Percentiles rank a stretch among this genome's conserved stretches.
phyloP scores from a whole-genome alignment of 2,329 filamentous ascomycete species.

The Calonectria pauciramosa region DNA sequence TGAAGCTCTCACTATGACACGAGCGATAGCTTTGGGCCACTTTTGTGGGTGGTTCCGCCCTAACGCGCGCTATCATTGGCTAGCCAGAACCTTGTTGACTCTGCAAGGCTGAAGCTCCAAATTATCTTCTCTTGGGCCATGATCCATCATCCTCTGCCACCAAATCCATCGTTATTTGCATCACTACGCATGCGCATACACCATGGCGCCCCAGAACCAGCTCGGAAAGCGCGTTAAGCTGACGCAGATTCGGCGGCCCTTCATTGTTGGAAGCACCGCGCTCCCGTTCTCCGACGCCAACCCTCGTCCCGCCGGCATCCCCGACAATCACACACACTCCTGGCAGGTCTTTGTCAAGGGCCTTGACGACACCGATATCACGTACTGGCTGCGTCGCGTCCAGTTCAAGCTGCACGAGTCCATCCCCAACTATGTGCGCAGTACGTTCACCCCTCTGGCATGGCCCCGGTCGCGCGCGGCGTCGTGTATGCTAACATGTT shows the following conservation, averaged over 20 bases:
- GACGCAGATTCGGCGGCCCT: conserved; percentile 74
- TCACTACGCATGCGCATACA: not conserved
- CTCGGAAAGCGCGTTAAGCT: conserved; percentile 76
- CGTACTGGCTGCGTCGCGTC: conserved; percentile 95
- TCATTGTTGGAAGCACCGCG: conserved; percentile 85
- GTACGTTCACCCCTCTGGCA: conserved; percentile 54
- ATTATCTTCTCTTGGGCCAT: conserved; percentile 14
- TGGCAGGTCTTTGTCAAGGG: conserved; percentile 97
- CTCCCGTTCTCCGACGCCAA: conserved; percentile 84
- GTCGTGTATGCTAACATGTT: conserved; percentile 33
- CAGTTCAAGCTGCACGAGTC: conserved; percentile 99
- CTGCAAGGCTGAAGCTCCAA: conserved; percentile 31
- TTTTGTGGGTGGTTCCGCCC: not conserved
- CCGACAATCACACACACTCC: conserved; percentile 93
- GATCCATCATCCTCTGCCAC: not conserved
- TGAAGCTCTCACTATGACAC: conserved; percentile 26
- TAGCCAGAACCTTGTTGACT: not conserved
- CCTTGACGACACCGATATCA: conserved; percentile 89
- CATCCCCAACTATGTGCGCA: conserved; percentile 91
- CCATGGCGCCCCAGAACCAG: conserved; percentile 72
- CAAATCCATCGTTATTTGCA: not conserved
- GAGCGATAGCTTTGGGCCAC: not conserved
- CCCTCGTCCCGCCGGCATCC: conserved; percentile 81
- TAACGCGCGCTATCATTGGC: conserved; percentile 13
- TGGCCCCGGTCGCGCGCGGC: not conserved